These are phyloP conservation scores for Ustilago curta DNA, from an alignment of 1,284 basidiomycete genomes.

Conservation along the genomic window DNA sequence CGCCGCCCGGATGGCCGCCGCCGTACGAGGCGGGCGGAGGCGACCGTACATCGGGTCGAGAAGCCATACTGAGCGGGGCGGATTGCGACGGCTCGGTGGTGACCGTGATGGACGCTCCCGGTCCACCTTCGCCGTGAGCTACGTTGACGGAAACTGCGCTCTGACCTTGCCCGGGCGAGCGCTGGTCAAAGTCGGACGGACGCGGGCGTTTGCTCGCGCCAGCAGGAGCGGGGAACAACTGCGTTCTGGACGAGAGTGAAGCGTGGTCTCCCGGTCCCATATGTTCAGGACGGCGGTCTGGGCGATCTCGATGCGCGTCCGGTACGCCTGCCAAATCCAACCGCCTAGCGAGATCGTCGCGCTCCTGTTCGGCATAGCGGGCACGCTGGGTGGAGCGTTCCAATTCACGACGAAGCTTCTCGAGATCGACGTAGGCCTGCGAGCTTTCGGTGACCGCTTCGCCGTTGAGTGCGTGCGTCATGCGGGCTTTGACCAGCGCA, in stretches of 20 bases:
- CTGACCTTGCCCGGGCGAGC: slow-evolving; percentile 9
- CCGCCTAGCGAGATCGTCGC: slow-evolving; percentile 48
- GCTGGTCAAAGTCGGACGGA: slow-evolving; percentile 24
- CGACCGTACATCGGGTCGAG: slow-evolving; percentile 22
- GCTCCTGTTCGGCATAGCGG: slow-evolving; percentile 46
- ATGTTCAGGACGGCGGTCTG: slow-evolving; percentile 19
- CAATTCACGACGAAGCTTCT: slow-evolving; percentile 46
- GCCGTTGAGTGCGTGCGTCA: slow-evolving; percentile 20
- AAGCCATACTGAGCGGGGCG: slow-evolving; percentile 16
- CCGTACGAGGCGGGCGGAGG: slow-evolving; percentile 27
- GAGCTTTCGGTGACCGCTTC: slow-evolving; percentile 18
- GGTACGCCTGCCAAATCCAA: slow-evolving; percentile 34
- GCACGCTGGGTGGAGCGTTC: slow-evolving; percentile 38
- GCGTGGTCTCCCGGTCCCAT: slow-evolving; percentile 1
- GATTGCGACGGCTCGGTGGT: slow-evolving; percentile 18
- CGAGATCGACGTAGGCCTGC: slow-evolving; percentile 45
- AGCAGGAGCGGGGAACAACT: not conserved
- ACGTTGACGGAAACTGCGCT: slow-evolving; percentile 27
- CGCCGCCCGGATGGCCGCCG: slow-evolving; percentile 7
- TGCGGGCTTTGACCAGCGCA: slow-evolving; percentile 45
- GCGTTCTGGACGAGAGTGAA: slow-evolving; percentile 5
- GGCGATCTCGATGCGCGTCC: slow-evolving; percentile 26
- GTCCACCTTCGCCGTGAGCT: slow-evolving; percentile 38
- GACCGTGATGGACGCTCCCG: slow-evolving; percentile 26
- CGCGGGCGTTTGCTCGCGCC: slow-evolving; percentile 24